Percentiles rank a stretch among this genome's conserved stretches.
Evolutionary conservation across 495 filamentous ascomycete species (phyloP).

Genomic region (Hypoxylon intermedium): DNA sequence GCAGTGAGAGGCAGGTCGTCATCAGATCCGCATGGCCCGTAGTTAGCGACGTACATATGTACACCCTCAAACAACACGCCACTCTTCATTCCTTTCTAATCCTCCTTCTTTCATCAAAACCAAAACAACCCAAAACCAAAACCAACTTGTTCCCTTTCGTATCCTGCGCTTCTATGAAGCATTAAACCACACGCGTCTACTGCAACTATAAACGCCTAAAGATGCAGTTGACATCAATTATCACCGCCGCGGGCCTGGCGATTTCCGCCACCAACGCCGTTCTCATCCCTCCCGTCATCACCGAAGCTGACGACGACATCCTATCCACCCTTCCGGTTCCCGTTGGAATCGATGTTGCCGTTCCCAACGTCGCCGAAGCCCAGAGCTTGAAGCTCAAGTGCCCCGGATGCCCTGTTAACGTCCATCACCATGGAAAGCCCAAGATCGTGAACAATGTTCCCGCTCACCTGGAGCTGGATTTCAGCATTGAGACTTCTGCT

Average conservation of each 20-base stretch:
- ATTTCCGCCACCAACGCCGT: constrained; percentile 42
- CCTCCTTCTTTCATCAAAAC: constrained; percentile 28
- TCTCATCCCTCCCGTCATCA: constrained; percentile 39
- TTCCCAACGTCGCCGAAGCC: constrained; percentile 19
- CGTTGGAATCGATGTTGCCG: constrained; percentile 13
- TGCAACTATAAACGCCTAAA: constrained; percentile 21
- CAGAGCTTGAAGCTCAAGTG: constrained; percentile 49
- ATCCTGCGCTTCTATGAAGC: constrained; percentile 34
- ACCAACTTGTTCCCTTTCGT: constrained; percentile 6
- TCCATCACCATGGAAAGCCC: constrained; percentile 35
- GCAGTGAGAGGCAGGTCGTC: constrained; percentile 21
- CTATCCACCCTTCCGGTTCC: constrained; percentile 42
- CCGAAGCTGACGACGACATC: constrained; percentile 30
- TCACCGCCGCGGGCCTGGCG: constrained; percentile 44
- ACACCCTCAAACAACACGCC: constrained; percentile 10
- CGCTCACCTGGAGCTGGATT: constrained; percentile 51
- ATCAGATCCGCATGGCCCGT: constrained; percentile 26
- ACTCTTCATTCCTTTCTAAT: constrained; percentile 27
- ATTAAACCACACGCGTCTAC: constrained; percentile 23
- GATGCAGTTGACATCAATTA: constrained; percentile 41
- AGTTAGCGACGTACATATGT: background rate
- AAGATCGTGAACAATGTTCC: constrained; percentile 39
- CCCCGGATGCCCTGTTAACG: constrained; percentile 49
- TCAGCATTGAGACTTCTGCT: constrained; percentile 44
- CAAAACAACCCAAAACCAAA: no score